Base-by-base conservation (phyloP, 164 flowering plant genomes). In the Cinnamomum chago region DNA sequence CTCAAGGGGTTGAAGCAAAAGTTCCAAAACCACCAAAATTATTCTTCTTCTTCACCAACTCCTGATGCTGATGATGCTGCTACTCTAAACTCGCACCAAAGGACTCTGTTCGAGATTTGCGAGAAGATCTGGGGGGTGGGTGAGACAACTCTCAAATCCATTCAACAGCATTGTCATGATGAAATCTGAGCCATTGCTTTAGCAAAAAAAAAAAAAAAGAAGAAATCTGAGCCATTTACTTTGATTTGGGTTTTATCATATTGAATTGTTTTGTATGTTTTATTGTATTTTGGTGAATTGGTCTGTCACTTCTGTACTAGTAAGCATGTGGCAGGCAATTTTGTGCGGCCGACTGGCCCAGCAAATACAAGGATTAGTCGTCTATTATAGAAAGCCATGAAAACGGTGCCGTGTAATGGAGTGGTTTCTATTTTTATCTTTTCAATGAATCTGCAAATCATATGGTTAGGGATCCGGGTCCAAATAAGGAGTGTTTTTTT, bases 71-170 rank as follows among this genome's bases (percentile, higher is more conserved):
- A 30, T 30, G 33, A 0, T 30, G 25, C 25, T 14, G 11, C 67
- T 12, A 14, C 5, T 15, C 17, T 9, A 4, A 12, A 24, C 67
- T 22, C 67, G 27, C 70, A 67, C 22, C 5, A 28, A 4, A 24
- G 22, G 12, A 33, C 17, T 17, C 40, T 67, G 70, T 30, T 67
- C 9, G 70, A 67, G 50, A 67, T 67, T 33, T 67, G 70, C 70
- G 70, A 67, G 70, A 67, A 67, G 50, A 67, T 67, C 13, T 67
- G 70, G 70, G 50, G 67, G 17, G 67, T 14, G 10, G 27, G 33
- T 30, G 35, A 30, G 6, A 30, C 35, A 14, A 6, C 33, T 24
- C 23, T 60, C 23, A 23, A 3, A 5, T 20, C 2, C n/a, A 23
- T 30, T 4, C 0, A 60, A 60, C 23, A 60, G 11, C n/a, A 60